Base-by-base conservation (phyloP, 495 filamentous ascomycete species). In the Aspergillus cavernicola region DNA sequence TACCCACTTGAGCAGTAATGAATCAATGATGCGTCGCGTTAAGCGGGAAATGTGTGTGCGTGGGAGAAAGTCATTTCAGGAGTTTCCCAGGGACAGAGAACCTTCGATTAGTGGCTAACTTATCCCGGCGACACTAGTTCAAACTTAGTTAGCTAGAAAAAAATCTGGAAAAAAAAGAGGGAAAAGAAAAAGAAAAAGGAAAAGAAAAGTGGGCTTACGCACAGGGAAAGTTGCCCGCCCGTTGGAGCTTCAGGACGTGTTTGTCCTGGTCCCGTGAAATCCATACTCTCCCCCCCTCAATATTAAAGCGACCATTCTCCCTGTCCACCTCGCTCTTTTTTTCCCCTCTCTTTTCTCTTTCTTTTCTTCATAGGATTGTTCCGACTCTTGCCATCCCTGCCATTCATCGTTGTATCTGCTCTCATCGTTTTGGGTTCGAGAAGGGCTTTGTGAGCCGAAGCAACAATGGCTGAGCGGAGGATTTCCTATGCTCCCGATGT, bases 401-500 rank as follows among this genome's bases (percentile, higher is more conserved):
- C 63, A 64, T 66, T 60, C 22, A 62, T 62, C 65, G 60, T 64
- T 67, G 62, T 63, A 55, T 68, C 63, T 61, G 63, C 71, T 74
- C 69, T 66, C 66, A 70, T 67, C 61, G 63, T 72, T 54, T 28
- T 54, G 71, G 66, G 65, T 69, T 57, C 65, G 60, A 46, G 61
- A 35, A 69, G 67, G n/a, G 71, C 69, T 70, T 64, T 65, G 68
- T 69, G 66, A 77, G 72, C 73, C 72, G 65, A 63, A 71, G 66
- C 70, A 75, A 77, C 66, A 70, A 75, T 75, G 72, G 71, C 72
- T 66, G 73, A 77, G 70, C 73, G 73, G 71, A 77, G 72, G 65
- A 75, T 77, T 65, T 77, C 73, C 72, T 77, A 77, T 72, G 73
- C 73, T 70, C 68, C 72, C 63, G 73, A 77, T 60, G 73, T 77